Base-by-base conservation (phyloP, 106 monocot species). In the Gastrodia elata region DNA sequence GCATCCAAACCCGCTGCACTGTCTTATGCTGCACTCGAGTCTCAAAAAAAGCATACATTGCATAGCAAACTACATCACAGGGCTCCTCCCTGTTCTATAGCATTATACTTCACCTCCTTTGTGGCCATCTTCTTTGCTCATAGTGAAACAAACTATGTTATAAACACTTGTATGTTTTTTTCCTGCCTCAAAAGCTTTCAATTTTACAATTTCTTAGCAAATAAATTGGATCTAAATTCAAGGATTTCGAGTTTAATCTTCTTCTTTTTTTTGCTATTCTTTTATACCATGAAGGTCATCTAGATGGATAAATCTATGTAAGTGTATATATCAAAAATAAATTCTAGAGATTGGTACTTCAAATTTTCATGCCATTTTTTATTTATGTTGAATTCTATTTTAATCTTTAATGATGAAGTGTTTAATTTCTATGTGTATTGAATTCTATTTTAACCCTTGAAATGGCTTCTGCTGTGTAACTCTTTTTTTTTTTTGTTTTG, bases 391-490 rank as follows among this genome's bases (percentile, higher is more conserved):
- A 61, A 32, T 15, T 32, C 30, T 13, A 61, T 61, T 61, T 32
- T 52, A 52, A 52, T 22, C n/a, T 7, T 52, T 52, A 22, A n/a
- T 22, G 52, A 52, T 52, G 52, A 6, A 52, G 7, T 52, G 18
- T 52, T 22, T 20, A n/a, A 52, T 52, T 52, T 24, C 24, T 3
- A n/a, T n/a, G n/a, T n/a, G n/a, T n/a, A n/a, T n/a, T n/a, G n/a
- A n/a, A n/a, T n/a, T n/a, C n/a, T n/a, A n/a, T n/a, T 6, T 44
- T 44, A 44, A 44, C 15, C 43, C 43, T 44, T 44, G 43, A 44
- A 8, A 35, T 69, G 69, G 15, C 4, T 72, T 42, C 42, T 78
- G 27, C 10, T 61, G 58, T 64, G 34, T 72, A 38, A 72, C 37
- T 5, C 30, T 44, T 64, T 72, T 26, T 64, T 52, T 38, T 40